Evolutionary conservation across 1,284 basidiomycete genomes (phyloP).

Genomic region (Volvariella surrecta): DNA sequence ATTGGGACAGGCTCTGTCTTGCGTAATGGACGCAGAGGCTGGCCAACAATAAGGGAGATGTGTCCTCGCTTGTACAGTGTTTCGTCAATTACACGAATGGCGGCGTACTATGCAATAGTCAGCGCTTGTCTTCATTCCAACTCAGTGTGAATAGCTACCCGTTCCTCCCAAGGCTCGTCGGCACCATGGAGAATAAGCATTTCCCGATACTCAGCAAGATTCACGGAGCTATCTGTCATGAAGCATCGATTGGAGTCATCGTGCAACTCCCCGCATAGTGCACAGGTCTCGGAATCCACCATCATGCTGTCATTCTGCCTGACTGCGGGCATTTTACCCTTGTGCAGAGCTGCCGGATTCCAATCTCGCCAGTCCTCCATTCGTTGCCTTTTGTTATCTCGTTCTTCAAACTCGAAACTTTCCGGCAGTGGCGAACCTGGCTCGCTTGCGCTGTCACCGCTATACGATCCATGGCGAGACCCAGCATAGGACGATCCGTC

Average conservation of each 20-base stretch:
- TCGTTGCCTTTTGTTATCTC: constrained; percentile 7
- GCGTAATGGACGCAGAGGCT: constrained; percentile 50
- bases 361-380: neutral
- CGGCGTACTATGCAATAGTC: constrained; percentile 35
- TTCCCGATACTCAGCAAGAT: constrained; percentile 59
- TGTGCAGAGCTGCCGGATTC: neutral
- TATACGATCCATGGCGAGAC: constrained; percentile 11
- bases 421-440: too few relatives aligned
- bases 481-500: constrained; percentile 26
- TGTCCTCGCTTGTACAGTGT: constrained; percentile 46
- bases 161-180: constrained; percentile 54
- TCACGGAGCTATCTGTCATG: constrained; percentile 58
- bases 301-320: neutral
- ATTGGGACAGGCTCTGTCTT: constrained; percentile 13
- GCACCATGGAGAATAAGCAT: constrained; percentile 52
- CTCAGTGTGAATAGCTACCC: constrained; percentile 31
- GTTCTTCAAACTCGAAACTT: too few relatives aligned
- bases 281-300: constrained; percentile 28
- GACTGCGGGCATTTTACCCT: neutral
- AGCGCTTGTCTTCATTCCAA: too few relatives aligned
- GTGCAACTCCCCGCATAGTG: constrained; percentile 54
- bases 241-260: constrained; percentile 35
- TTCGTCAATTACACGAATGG: constrained; percentile 59
- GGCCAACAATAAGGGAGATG: constrained; percentile 44
- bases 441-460: constrained; percentile 20